Evolutionary conservation across 1,284 basidiomycete genomes (phyloP).

Genomic region (Baeospora myosura): DNA sequence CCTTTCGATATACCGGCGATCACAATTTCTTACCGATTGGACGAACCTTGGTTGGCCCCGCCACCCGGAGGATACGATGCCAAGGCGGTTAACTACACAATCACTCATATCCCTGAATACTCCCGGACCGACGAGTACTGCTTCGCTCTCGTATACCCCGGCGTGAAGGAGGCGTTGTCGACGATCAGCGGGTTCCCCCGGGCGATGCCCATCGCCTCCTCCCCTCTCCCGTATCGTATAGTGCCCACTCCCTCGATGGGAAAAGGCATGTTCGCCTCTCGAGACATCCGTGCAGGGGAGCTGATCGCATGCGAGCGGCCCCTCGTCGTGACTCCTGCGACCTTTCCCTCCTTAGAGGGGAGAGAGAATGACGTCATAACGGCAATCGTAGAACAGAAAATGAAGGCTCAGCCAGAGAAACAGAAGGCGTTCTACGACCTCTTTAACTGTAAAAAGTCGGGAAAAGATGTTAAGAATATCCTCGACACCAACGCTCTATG

Average conservation of each 20-base stretch:
- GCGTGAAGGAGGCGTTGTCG: too few relatives aligned
- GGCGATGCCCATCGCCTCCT: too few relatives aligned
- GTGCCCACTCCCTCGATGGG: constrained; percentile 13
- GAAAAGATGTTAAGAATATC: background rate
- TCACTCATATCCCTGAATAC: too few relatives aligned
- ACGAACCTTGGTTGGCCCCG: too few relatives aligned
- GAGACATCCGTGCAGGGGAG: constrained; percentile 25
- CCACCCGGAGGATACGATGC: too few relatives aligned
- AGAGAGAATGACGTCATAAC: constrained; percentile 15
- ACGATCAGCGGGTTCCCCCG: too few relatives aligned
- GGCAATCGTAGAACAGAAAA: constrained; percentile 23
- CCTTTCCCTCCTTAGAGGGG: constrained; percentile 16
- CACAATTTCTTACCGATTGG: too few relatives aligned
- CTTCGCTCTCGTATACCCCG: too few relatives aligned
- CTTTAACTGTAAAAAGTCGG: background rate
- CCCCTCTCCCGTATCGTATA: background rate
- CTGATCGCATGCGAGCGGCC: constrained; percentile 31
- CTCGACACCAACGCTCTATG: background rate
- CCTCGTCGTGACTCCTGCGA: constrained; percentile 26
- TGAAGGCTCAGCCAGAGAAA: constrained; percentile 25
- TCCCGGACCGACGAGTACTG: too few relatives aligned
- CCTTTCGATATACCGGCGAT: too few relatives aligned
- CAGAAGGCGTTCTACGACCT: background rate
- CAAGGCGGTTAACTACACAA: too few relatives aligned
- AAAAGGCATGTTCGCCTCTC: constrained; percentile 29